Evolutionary conservation across 768 basidiomycete genomes (phyloP).

Genomic region (Leccinum subgranulosum): DNA sequence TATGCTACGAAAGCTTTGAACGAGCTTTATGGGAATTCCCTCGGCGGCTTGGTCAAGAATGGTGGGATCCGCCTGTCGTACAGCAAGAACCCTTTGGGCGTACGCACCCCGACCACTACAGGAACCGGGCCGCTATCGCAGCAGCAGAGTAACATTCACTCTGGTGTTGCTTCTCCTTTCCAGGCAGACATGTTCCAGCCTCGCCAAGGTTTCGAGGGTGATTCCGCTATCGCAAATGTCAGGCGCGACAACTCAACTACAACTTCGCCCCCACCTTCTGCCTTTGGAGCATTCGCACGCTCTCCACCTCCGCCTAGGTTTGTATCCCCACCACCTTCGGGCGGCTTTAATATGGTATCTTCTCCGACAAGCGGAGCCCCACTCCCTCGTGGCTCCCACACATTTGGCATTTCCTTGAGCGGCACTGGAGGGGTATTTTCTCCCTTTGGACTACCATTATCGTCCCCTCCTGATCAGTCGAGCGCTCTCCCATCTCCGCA

Average conservation of each 20-base stretch:
- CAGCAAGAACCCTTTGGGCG: conserved; percentile 97
- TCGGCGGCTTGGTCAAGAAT: conserved; percentile 90
- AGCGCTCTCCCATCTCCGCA: conserved; percentile 28
- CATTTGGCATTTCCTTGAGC: conserved; percentile 32
- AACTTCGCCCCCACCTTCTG: conserved; percentile 24
- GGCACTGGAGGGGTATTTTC: conserved; percentile 26
- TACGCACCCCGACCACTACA: conserved; percentile 72
- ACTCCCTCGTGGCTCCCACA: conserved; percentile 29
- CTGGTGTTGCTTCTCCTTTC: conserved; percentile 26
- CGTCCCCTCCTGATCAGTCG: conserved; percentile 29
- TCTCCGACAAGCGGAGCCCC: conserved; percentile 25
- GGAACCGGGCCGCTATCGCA: conserved; percentile 24
- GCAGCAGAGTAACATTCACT: conserved; percentile 23
- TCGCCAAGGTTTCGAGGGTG: conserved; percentile 30
- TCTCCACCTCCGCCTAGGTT: conserved; percentile 34
- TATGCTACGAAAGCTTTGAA: conserved; percentile 85
- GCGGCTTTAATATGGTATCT: conserved; percentile 27
- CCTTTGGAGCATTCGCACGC: conserved; percentile 30
- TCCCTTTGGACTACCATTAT: conserved; percentile 32
- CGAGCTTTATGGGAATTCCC: conserved; percentile 87
- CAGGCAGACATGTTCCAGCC: conserved; percentile 26
- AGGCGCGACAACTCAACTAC: conserved; percentile 26
- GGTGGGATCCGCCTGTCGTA: conserved; percentile 96
- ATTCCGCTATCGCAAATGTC: conserved; percentile 14
- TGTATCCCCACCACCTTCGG: conserved; percentile 32